Base-by-base conservation (phyloP, 1,139 yeast genomes). In the Sugiyamaella novakii region DNA sequence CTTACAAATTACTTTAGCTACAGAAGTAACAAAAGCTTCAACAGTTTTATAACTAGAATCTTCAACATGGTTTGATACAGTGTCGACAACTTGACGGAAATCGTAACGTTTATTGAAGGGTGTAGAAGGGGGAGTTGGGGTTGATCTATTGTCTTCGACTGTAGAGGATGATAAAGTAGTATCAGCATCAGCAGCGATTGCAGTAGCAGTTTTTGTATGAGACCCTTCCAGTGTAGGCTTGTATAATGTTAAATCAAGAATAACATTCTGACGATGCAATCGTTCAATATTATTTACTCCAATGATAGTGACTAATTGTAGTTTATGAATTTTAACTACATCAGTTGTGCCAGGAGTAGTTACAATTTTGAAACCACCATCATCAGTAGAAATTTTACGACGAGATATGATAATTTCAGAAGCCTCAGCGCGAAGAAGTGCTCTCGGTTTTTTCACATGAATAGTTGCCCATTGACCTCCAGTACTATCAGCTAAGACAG, bases 201-300 rank as follows among this genome's bases (percentile, higher is more conserved):
- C 42, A 38, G 12, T 27, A 17, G 33, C 31, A 38, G 33, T 27
- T 7, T 17, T 21, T 25, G 42, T 38, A n/a, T 27, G 34, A 10
- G 43, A 38, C 3, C 34, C 34, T 7, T 30, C 35, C 34, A 25
- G 38, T 12, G 38, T 45, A 2, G 67, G 66, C 54, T 61, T 60
- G 54, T 68, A 67, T 15, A 75, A 65, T 3, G 71, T 66, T 51
- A 83, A 65, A 55, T 84, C 86, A 28, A 91, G 71, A 21, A 80
- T 74, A 7, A 87, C 85, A 53, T 79, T 81, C 67, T 92, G 98
- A 57, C 80, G 80, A 61, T 85, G 84, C 29, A 83, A 67, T 54
- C 98, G 74, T 65, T 92, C 98, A 68, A 89, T 87, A 1, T 91
- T 84, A 69, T 88, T 91, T 6, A 92, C 94, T 2, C 98, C 98